phyloP scores from a whole-genome alignment of 2,329 filamentous ascomycete species.

The Fusarium burgessii region DNA sequence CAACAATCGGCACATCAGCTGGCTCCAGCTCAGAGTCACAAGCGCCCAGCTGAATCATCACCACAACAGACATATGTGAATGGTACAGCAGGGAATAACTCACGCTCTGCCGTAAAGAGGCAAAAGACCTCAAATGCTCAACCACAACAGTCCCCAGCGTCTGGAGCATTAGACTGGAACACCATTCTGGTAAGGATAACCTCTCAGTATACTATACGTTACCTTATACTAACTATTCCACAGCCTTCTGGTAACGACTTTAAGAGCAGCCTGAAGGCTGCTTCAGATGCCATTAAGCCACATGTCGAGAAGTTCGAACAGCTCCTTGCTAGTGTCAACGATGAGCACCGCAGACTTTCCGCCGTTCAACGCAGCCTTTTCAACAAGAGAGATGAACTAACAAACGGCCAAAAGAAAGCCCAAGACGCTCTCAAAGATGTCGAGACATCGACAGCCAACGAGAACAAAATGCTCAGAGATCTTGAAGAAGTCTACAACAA shows the following conservation, averaged over 20 bases:
- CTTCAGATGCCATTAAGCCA: not conserved
- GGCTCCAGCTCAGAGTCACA: not conserved
- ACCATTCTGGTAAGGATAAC: not conserved
- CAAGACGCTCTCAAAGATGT: not conserved
- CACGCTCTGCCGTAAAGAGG: not conserved
- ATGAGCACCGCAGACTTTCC: not conserved
- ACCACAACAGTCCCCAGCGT: not conserved
- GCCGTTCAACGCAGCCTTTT: not conserved
- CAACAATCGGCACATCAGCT: not conserved
- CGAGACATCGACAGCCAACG: not conserved
- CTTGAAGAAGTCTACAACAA: not conserved
- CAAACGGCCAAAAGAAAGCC: not conserved
- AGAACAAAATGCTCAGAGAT: not conserved
- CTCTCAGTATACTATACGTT: fast-evolving
- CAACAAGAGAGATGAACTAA: not conserved
- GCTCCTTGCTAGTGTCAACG: not conserved
- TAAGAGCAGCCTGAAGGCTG: not conserved
- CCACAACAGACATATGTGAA: not conserved
- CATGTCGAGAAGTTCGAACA: not conserved
- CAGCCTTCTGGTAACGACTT: not conserved
- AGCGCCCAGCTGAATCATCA: not conserved
- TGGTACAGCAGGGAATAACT: not conserved
- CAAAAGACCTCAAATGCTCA: not conserved
- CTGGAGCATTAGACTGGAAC: not conserved
- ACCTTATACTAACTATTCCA: not conserved